A percentile compares a stretch with the other conserved stretches of the same genome.
These are phyloP conservation scores for Trypanosoma avium DNA, from an alignment of 208 protist genomes.

Conservation along the genomic window DNA sequence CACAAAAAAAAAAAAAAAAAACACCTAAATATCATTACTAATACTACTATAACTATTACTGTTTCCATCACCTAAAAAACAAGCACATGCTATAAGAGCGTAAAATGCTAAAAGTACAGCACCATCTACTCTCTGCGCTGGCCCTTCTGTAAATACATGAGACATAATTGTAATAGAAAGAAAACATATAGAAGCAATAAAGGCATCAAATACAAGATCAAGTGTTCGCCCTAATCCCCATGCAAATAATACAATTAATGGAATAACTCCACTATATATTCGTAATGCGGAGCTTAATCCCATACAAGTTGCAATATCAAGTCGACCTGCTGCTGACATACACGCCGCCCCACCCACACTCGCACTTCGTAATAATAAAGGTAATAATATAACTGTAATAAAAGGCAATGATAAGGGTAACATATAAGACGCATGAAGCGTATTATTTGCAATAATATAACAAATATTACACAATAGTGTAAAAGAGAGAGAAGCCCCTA, in stretches of 20 bases:
- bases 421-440: conserved; percentile 32
- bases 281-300: conserved; percentile 70
- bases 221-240: conserved; percentile 51
- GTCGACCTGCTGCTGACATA: conserved; percentile 55
- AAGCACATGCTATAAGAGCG: conserved; percentile 38
- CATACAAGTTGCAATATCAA: conserved; percentile 75
- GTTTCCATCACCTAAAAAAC: conserved; percentile 42
- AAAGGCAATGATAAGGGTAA: conserved; percentile 43
- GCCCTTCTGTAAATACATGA: conserved; percentile 41
- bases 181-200: conserved; percentile 55
- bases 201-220: conserved; percentile 65
- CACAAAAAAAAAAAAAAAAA: too few relatives aligned
- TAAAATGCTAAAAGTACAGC: conserved; percentile 64
- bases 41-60: conserved; percentile 26
- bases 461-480: conserved; percentile 34
- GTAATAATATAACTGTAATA: conserved; percentile 56
- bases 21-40: too few relatives aligned
- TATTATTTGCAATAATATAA: conserved; percentile 33
- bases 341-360: conserved; percentile 54
- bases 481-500: conserved; percentile 16
- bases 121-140: conserved; percentile 68
- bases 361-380: conserved; percentile 54
- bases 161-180: conserved; percentile 60
- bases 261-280: conserved; percentile 73
- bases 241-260: conserved; percentile 48